Evolutionary conservation across 768 basidiomycete genomes (phyloP).

Genomic region (Favolaschia claudopus): DNA sequence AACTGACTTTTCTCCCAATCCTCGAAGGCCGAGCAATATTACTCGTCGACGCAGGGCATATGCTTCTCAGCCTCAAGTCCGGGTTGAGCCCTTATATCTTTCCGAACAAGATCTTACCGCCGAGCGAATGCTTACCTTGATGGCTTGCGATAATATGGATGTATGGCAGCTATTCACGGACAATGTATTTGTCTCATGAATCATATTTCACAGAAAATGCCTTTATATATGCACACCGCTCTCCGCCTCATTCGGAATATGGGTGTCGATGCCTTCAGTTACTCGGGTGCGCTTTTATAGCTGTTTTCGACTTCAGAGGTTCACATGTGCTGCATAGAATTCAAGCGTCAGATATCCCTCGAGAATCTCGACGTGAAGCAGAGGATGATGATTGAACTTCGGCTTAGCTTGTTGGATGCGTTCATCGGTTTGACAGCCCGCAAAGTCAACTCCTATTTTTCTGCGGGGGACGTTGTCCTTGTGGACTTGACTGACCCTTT

Average conservation of each 20-base stretch:
- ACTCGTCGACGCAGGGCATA: constrained; percentile 18
- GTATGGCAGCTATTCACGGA: too few species aligned
- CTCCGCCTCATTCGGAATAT: constrained; percentile 19
- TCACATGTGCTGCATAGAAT: constrained; percentile 29
- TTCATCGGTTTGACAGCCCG: constrained; percentile 42
- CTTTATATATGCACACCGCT: constrained; percentile 26
- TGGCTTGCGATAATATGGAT: constrained; percentile 43
- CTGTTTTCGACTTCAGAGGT: constrained; percentile 37
- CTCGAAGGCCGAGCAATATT: constrained; percentile 20
- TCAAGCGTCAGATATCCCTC: constrained; percentile 44
- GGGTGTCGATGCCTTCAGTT: neutral
- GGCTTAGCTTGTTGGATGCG: constrained; percentile 52
- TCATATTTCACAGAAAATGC: constrained; percentile 18
- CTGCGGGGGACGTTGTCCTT: constrained; percentile 52
- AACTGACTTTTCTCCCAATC: neutral
- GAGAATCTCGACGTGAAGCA: constrained; percentile 51
- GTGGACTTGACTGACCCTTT: constrained; percentile 63
- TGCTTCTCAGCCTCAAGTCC: constrained; percentile 33
- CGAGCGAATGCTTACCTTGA: constrained; percentile 58
- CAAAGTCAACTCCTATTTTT: constrained; percentile 39
- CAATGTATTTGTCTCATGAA: neutral
- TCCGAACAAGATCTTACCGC: constrained; percentile 56
- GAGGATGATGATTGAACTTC: constrained; percentile 49
- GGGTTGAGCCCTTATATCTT: constrained; percentile 50
- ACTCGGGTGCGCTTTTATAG: constrained; percentile 19